Conservation (phyloP, 1,284 basidiomycete genomes). For the Mycosarcoma maydis region DNA sequence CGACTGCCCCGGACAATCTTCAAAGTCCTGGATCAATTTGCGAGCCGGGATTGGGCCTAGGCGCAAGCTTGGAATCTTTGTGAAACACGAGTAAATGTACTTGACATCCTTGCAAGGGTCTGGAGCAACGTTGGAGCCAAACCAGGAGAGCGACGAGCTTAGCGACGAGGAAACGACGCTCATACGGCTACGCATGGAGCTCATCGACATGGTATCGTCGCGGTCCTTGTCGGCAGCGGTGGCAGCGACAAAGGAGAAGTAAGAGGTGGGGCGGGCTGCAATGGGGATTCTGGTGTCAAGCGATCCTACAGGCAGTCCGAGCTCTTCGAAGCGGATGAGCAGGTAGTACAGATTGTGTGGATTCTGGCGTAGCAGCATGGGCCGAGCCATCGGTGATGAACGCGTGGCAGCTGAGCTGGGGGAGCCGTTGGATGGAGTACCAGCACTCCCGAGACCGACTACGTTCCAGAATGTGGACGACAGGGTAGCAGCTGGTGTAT, state of each 20-base stretch:
- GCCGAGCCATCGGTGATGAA: constrained; percentile 9
- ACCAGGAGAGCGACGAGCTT: constrained; percentile 46
- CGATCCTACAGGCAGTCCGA: constrained; percentile 77
- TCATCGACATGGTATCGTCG: constrained; percentile 77
- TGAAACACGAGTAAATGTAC: constrained; percentile 86
- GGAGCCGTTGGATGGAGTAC: constrained; percentile 2
- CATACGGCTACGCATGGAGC: constrained; percentile 80
- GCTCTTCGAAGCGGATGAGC: constrained; percentile 83
- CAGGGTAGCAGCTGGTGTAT: constrained; percentile 2
- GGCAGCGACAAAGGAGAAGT: constrained; percentile 44
- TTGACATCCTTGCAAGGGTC: constrained; percentile 76
- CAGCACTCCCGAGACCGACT: constrained; percentile 30
- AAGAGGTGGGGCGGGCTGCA: constrained; percentile 72
- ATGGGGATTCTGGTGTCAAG: constrained; percentile 74
- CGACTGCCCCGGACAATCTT: constrained; percentile 78
- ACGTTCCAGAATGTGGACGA: constrained; percentile 43
- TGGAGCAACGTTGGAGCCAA: constrained; percentile 57
- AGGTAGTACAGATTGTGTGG: constrained; percentile 86
- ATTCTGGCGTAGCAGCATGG: constrained; percentile 75
- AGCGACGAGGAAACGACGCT: constrained; percentile 79
- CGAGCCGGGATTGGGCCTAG: constrained; percentile 70
- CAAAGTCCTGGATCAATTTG: constrained; percentile 74
- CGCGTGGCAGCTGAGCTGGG: neutral
- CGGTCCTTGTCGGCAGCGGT: constrained; percentile 20
- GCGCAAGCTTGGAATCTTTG: constrained; percentile 80